Evolutionary conservation across 2,329 filamentous ascomycete species (phyloP), one percentile per base, ranked within the genome.

Genomic region (Penicillium sp.): DNA sequence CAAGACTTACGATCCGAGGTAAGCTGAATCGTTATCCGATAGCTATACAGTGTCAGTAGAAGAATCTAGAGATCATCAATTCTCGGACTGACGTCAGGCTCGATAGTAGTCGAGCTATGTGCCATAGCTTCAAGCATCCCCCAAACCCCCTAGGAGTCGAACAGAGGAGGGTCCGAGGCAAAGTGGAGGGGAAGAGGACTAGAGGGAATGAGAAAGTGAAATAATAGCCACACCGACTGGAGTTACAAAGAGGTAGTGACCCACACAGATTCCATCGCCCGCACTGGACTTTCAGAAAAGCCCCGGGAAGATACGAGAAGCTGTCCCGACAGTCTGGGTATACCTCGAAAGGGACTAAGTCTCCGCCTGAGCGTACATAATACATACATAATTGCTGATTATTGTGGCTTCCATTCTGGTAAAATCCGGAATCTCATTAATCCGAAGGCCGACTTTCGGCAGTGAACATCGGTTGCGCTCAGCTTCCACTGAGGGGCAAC

Each of bases 11-110:
- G 60, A 61, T 22, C 56, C 54, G 36, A 48, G 34, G 38, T 59
- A 65, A 36, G 54, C 48, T 13, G 62, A 65, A 44, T 60, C 59
- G n/a, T 35, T 50, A 40, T 65, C 63, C 13, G 39, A 49, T 14
- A 52, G 41, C 60, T 65, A 46, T 10, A 7, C 1, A 40, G 16
- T 18, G 23, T 35, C 31, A 23, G 29, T 47, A n/a, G 34, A 27
- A 40, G 18, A 3, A 3, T n/a, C 2, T 13, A 31, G 38, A n/a
- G 7, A n/a, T 14, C 31, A 26, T 14, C 31, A 26, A 29, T 44
- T 39, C 34, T 28, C 23, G 28, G 22, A 58, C 60, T 29, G 20
- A 64, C 62, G 43, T 64, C 60, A 11, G 59, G 56, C 42, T 63
- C 61, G 47, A 63, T 60, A 23, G 50, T 40, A 8, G 43, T 24